These are phyloP conservation scores for Tubosaeta sp. DNA, from an alignment of 768 basidiomycete species.

Conservation along the genomic window DNA sequence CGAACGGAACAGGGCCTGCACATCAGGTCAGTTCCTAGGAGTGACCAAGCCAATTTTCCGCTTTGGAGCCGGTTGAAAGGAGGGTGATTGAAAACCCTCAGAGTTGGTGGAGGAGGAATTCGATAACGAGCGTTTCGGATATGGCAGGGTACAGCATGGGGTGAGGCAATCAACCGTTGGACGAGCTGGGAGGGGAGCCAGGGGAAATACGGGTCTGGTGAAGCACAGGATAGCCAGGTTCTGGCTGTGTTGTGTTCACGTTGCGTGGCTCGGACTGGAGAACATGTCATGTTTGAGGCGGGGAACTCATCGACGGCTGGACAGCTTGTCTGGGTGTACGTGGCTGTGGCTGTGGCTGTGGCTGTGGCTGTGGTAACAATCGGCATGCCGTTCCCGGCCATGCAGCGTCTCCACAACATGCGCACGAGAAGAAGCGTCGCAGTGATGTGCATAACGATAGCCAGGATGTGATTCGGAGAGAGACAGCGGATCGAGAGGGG, in stretches of 20 bases:
- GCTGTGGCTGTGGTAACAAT: conserved; percentile 25
- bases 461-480: conserved; percentile 24
- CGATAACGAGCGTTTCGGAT: conserved; percentile 14
- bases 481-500: conserved; percentile 28
- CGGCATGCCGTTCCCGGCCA: conserved; percentile 23
- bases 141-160: conserved; percentile 18
- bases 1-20: conserved; percentile 33
- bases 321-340: conserved; percentile 9
- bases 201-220: conserved; percentile 17
- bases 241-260: conserved; percentile 16
- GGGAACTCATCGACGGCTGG: conserved; percentile 15
- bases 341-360: too few species aligned
- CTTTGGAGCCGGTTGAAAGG: conserved; percentile 13
- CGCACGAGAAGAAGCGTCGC: conserved; percentile 24
- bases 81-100: conserved; percentile 11
- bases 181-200: conserved; percentile 17
- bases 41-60: conserved; percentile 15
- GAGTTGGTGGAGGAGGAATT: conserved; percentile 5
- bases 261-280: conserved; percentile 15
- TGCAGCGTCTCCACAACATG: conserved; percentile 22
- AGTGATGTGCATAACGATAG: conserved; percentile 29
- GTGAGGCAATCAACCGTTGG: conserved; percentile 16
- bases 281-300: conserved; percentile 15
- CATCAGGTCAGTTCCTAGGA: conserved; percentile 24
- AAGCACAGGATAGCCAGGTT: conserved; percentile 14